Conservation (phyloP, 169 alveolate species). For the Cryptosporidium xiaoi region DNA sequence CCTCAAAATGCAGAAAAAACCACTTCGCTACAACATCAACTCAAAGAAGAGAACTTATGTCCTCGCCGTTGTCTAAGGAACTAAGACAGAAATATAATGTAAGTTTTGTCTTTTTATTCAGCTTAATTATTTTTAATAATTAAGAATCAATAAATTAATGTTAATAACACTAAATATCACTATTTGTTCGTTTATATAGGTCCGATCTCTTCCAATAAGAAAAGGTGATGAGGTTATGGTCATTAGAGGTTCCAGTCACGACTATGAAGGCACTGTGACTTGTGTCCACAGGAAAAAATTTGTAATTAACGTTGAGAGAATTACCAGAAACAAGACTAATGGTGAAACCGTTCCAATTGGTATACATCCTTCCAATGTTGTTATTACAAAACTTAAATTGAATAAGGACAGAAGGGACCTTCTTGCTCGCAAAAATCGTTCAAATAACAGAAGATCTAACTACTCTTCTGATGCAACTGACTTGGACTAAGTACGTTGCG, state of each 20-base stretch:
- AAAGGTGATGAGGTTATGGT: slow-evolving; percentile 98
- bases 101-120: slow-evolving; percentile 61
- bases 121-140: too few species aligned
- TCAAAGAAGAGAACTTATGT: slow-evolving; percentile 96
- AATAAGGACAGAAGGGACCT: slow-evolving; percentile 93
- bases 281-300: slow-evolving; percentile 97
- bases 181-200: slow-evolving; percentile 69
- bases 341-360: slow-evolving; percentile 89
- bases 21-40: slow-evolving; percentile 98
- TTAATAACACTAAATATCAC: not conserved
- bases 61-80: slow-evolving; percentile 96
- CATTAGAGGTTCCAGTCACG: slow-evolving; percentile 95
- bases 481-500: slow-evolving; percentile 28
- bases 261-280: slow-evolving; percentile 97
- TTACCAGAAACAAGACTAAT: slow-evolving; percentile 95
- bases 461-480: slow-evolving; percentile 75
- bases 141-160: not conserved
- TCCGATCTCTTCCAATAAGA: slow-evolving; percentile 97
- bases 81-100: slow-evolving; percentile 95
- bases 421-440: slow-evolving; percentile 91
- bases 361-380: slow-evolving; percentile 96
- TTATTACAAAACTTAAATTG: slow-evolving; percentile 94
- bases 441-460: slow-evolving; percentile 79
- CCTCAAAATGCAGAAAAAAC: slow-evolving; percentile 96
- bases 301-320: slow-evolving; percentile 95